These are phyloP conservation scores for Citrus sinensis DNA, from an alignment of 345 rosid genomes.

Conservation along the genomic window DNA sequence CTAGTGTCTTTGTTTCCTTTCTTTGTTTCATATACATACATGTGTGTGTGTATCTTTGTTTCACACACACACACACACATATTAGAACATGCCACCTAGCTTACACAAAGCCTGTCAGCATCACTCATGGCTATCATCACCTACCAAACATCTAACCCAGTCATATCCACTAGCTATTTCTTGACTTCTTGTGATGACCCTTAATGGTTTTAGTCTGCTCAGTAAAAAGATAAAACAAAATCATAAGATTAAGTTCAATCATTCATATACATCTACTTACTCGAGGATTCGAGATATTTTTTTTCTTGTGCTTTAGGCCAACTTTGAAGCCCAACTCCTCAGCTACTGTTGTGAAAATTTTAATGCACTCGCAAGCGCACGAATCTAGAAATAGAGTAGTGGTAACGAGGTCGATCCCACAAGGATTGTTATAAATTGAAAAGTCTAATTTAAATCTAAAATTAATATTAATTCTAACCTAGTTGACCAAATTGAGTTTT, in stretches of 20 bases:
- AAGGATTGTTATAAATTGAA: too few species aligned
- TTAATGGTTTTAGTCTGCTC: background rate
- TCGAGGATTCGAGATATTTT: slow-evolving; percentile 90
- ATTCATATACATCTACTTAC: slow-evolving; percentile 46
- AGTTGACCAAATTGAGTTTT: too few species aligned
- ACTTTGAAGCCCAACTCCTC: slow-evolving; percentile 72
- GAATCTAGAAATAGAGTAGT: too few species aligned
- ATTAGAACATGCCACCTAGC: background rate
- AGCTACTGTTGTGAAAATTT: slow-evolving; percentile 35
- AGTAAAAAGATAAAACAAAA: background rate
- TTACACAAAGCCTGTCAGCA: background rate
- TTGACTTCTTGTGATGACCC: background rate
- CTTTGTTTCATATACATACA: too few species aligned
- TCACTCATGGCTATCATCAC: background rate
- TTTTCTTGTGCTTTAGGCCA: slow-evolving; percentile 93
- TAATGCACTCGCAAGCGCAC: too few species aligned
- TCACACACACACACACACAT: too few species aligned
- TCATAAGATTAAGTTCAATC: background rate
- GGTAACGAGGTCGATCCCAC: too few species aligned
- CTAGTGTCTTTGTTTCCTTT: too few species aligned
- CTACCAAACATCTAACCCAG: background rate
- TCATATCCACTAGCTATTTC: background rate
- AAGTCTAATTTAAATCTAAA: too few species aligned
- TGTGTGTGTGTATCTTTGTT: too few species aligned
- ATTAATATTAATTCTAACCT: too few species aligned